A percentile compares a stretch with the other conserved stretches of the same genome.
These are phyloP conservation scores for Lachnellula arida DNA, from an alignment of 2,329 filamentous ascomycete species.

Conservation along the genomic window DNA sequence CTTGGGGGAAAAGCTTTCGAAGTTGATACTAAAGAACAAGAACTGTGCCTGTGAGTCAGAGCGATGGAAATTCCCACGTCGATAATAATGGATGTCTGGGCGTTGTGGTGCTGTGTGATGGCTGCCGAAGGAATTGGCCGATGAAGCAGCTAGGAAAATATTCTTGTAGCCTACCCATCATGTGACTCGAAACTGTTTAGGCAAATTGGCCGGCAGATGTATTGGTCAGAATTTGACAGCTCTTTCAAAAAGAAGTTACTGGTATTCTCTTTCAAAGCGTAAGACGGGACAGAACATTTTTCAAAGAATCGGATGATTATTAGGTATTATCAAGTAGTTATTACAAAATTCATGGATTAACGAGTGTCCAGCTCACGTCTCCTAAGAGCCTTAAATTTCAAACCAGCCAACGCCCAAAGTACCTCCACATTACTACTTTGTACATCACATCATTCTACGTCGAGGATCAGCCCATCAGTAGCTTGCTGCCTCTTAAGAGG, in stretches of 20 bases:
- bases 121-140: background rate
- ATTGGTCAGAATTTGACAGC: background rate
- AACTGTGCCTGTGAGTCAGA: background rate
- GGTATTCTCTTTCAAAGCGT: background rate
- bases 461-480: background rate
- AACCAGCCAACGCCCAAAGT: constrained; percentile 9
- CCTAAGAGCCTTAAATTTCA: constrained; percentile 6
- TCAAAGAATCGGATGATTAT: constrained; percentile 8
- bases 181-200: background rate
- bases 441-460: constrained; percentile 19
- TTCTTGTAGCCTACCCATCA: background rate
- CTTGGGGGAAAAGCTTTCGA: background rate
- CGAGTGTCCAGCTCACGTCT: constrained; percentile 15
- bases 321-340: constrained; percentile 17
- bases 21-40: background rate
- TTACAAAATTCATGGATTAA: constrained; percentile 3
- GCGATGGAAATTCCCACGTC: background rate
- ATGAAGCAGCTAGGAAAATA: background rate
- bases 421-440: constrained; percentile 11
- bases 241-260: background rate
- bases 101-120: background rate
- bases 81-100: background rate
- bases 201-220: no score
- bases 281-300: background rate
- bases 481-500: constrained; percentile 9